Conservation (phyloP, 2,329 filamentous ascomycete genomes). For the Leptosphaerulina australis region DNA sequence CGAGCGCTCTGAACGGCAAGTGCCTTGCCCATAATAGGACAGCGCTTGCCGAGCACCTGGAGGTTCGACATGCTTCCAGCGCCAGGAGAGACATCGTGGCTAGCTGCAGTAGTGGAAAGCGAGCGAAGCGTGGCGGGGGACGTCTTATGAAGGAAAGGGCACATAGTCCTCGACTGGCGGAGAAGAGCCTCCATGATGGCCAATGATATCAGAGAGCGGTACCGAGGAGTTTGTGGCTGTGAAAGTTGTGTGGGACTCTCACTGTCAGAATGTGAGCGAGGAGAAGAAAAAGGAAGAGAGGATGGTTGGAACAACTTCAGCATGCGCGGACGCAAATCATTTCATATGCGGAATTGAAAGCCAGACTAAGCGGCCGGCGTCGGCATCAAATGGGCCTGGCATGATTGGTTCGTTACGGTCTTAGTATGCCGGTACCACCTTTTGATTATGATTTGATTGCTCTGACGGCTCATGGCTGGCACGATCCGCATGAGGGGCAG, state of each 20-base stretch:
- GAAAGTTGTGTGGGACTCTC: neutral
- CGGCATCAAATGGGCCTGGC: conserved; percentile 32
- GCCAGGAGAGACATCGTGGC: conserved; percentile 71
- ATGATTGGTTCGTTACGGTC: conserved; percentile 32
- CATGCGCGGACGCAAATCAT: conserved; percentile 30
- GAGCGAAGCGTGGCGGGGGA: conserved; percentile 89
- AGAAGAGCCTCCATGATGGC: conserved; percentile 85
- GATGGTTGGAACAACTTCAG: conserved; percentile 21
- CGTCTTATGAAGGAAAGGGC: conserved; percentile 94
- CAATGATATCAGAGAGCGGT: conserved; percentile 21
- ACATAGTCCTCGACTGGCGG: conserved; percentile 94
- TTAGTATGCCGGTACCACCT: conserved; percentile 23
- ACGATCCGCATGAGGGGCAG: conserved; percentile 21
- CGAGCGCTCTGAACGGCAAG: conserved; percentile 78
- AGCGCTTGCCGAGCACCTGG: conserved; percentile 90
- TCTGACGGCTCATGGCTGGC: conserved; percentile 19
- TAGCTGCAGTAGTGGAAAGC: conserved; percentile 75
- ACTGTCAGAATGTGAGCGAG: neutral
- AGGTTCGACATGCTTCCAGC: conserved; percentile 97
- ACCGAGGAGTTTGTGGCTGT: neutral
- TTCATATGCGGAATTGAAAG: conserved; percentile 28
- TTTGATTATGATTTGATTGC: conserved; percentile 26
- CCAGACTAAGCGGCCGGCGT: conserved; percentile 28
- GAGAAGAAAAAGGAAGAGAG: conserved; percentile 6
- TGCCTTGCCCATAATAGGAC: conserved; percentile 98